Evolutionary conservation across 23 red algal species (phyloP).

Genomic region (Gracilaria vermiculophylla): DNA sequence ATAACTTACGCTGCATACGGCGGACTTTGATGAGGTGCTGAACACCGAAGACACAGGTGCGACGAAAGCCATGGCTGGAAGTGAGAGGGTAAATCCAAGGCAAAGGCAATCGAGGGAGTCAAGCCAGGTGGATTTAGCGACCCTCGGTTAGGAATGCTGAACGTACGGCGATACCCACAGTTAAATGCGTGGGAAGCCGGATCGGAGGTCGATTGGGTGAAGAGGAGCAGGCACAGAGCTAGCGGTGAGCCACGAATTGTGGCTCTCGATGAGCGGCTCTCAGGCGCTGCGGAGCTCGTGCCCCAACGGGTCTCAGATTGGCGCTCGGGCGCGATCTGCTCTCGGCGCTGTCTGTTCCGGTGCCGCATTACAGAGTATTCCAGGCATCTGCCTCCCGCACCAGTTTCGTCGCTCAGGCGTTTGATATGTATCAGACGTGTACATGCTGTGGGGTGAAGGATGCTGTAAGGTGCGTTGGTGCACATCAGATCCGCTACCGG

Average conservation of each 20-base stretch:
- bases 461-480: neutral
- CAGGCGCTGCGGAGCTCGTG: conserved; percentile 16
- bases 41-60: conserved; percentile 35
- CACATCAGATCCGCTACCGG: neutral
- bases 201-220: neutral
- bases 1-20: conserved; percentile 40
- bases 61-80: conserved; percentile 20
- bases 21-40: conserved; percentile 36
- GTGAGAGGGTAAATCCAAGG: neutral
- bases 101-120: neutral
- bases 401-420: neutral
- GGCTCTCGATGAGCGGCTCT: conserved; percentile 9
- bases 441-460: neutral
- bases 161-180: neutral
- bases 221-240: neutral
- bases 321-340: neutral
- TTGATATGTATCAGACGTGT: neutral
- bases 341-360: neutral
- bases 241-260: conserved; percentile 34
- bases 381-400: neutral
- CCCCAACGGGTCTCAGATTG: neutral
- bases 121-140: too few species aligned
- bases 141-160: too few species aligned
- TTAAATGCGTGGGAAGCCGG: neutral
- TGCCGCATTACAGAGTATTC: neutral